Evolutionary conservation across 2,329 filamentous ascomycete genomes (phyloP).

Genomic region (Nemania diffusa): DNA sequence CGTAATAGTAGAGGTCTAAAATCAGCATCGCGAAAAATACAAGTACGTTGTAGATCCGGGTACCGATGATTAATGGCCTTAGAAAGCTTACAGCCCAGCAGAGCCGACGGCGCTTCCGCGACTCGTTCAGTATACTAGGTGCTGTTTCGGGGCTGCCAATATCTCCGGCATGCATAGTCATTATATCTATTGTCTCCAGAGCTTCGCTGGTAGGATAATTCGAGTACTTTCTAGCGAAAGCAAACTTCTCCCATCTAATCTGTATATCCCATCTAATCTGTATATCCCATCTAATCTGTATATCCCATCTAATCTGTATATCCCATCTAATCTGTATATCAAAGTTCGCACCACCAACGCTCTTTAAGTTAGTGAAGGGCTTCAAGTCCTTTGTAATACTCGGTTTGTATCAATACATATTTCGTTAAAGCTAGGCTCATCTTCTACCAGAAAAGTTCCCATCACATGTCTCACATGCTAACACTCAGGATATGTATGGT

Average conservation of each 20-base stretch:
- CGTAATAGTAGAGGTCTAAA: background rate
- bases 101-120: background rate
- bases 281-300: no score
- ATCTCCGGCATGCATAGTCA: conserved; percentile 1
- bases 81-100: background rate
- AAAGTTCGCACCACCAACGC: no score
- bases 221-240: conserved; percentile 2
- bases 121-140: background rate
- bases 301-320: no score
- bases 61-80: background rate
- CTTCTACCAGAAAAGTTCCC: no score
- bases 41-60: background rate
- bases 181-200: background rate
- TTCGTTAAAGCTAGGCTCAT: no score
- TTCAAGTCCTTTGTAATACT: no score
- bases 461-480: no score
- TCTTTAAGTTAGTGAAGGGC: no score
- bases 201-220: conserved; percentile 13
- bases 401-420: no score
- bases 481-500: no score
- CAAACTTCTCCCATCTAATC: conserved; percentile 15
- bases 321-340: no score
- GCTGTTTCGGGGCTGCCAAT: background rate
- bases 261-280: no score
- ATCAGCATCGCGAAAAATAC: background rate